Evolutionary conservation across 192 early-diverging fungal genomes (phyloP).

Genomic region (Pilaira anomala): DNA sequence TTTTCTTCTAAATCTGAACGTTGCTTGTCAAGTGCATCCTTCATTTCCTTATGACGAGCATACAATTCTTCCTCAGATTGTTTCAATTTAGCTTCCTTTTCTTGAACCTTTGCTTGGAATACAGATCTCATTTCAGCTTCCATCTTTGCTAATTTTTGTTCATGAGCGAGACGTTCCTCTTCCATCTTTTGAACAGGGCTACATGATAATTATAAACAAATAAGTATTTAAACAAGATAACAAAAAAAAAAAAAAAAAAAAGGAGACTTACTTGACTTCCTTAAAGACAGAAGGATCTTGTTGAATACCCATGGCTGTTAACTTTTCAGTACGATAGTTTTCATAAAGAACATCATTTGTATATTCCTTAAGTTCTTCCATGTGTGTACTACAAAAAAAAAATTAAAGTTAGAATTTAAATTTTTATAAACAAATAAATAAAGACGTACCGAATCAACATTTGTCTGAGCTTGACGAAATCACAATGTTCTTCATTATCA

Average conservation of each 20-base stretch:
- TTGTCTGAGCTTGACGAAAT: slow-evolving; percentile 94
- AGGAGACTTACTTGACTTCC: slow-evolving; percentile 66
- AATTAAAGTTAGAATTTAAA: neutral
- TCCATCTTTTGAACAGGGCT: slow-evolving; percentile 71
- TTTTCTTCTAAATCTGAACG: slow-evolving; percentile 93
- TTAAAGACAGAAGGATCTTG: slow-evolving; percentile 81
- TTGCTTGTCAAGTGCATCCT: slow-evolving; percentile 95
- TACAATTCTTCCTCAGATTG: slow-evolving; percentile 96
- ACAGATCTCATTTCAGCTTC: slow-evolving; percentile 98
- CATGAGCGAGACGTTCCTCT: slow-evolving; percentile 89
- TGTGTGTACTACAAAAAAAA: slow-evolving; percentile 67
- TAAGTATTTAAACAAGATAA: too few relatives aligned
- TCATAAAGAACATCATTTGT: slow-evolving; percentile 94
- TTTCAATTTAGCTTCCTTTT: slow-evolving; percentile 98
- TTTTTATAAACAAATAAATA: neutral
- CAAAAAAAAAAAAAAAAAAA: neutral
- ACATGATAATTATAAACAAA: neutral
- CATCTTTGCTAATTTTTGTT: slow-evolving; percentile 98
- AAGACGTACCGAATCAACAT: slow-evolving; percentile 64
- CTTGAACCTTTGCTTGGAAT: slow-evolving; percentile 98
- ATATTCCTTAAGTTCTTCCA: slow-evolving; percentile 97
- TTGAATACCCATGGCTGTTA: slow-evolving; percentile 81
- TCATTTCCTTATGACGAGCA: slow-evolving; percentile 98
- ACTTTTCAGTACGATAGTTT: slow-evolving; percentile 93
- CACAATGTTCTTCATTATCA: slow-evolving; percentile 94